A percentile compares a stretch with the other conserved stretches of the same genome.
Evolutionary conservation across 2,329 filamentous ascomycete species (phyloP).

Genomic region (Xylaria multiplex): DNA sequence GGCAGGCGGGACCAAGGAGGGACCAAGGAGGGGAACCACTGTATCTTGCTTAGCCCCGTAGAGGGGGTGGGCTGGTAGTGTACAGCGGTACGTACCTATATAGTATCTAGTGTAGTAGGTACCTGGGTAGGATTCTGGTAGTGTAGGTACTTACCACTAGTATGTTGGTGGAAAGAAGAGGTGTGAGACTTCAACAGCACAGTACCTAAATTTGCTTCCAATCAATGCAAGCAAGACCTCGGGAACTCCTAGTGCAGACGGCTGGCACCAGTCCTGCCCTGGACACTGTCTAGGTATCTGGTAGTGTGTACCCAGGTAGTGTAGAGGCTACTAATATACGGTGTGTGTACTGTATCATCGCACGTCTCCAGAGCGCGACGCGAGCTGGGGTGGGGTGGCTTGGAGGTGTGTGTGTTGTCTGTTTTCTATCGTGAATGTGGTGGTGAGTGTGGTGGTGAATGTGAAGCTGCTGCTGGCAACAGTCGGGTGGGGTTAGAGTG

Average conservation of each 20-base stretch:
- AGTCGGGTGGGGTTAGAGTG: conserved; percentile 33
- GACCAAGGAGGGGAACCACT: conserved; percentile 34
- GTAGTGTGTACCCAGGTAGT: neutral
- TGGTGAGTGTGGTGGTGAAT: neutral
- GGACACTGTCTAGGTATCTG: no score
- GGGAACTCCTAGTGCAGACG: conserved; percentile 16
- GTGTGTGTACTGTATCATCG: conserved; percentile 18
- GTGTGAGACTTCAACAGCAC: neutral
- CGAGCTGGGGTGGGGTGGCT: conserved; percentile 31
- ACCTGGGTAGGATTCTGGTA: no score
- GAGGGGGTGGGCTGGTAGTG: conserved; percentile 19
- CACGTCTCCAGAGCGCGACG: conserved; percentile 24
- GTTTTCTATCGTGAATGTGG: neutral
- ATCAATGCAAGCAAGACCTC: conserved; percentile 11
- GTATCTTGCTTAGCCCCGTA: conserved; percentile 34
- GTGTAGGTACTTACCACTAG: no score
- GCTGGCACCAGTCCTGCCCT: neutral
- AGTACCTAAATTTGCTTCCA: conserved; percentile 15
- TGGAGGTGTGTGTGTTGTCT: conserved; percentile 16
- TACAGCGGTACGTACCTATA: neutral
- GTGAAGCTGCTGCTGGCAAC: conserved; percentile 27
- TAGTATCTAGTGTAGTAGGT: neutral
- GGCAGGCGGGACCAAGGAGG: conserved; percentile 36
- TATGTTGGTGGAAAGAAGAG: neutral
- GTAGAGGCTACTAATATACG: conserved; percentile 10